Evolutionary conservation across 2,329 filamentous ascomycete species (phyloP).

Genomic region (Ascosphaera apis): DNA sequence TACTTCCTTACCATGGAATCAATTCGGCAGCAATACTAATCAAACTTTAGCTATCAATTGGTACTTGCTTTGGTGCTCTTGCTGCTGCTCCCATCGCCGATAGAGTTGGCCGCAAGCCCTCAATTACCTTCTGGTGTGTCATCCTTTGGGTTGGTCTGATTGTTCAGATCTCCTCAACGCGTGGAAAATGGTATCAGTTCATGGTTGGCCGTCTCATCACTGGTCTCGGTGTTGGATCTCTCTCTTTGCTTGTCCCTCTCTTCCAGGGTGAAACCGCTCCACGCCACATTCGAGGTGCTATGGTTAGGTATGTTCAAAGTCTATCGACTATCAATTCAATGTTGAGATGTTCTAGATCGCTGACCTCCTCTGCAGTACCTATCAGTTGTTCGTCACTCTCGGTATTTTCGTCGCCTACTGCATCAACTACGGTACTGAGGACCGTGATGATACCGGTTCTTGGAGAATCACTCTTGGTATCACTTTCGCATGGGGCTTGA

Average conservation of each 20-base stretch:
- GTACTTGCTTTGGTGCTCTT: slow-evolving; percentile 18
- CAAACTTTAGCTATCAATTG: slow-evolving; percentile 17
- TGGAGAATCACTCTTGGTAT: slow-evolving; percentile 32
- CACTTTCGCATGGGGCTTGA: slow-evolving; percentile 32
- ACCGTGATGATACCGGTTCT: slow-evolving; percentile 19
- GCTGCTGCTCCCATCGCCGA: slow-evolving; percentile 23
- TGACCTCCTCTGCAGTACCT: slow-evolving; percentile 13
- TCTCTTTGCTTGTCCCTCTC: slow-evolving; percentile 24
- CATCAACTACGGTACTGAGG: slow-evolving; percentile 25
- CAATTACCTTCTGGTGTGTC: slow-evolving; percentile 22
- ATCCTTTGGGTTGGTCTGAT: slow-evolving; percentile 24
- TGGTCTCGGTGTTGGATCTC: slow-evolving; percentile 24
- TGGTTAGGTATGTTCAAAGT: slow-evolving; percentile 15
- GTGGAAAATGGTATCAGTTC: slow-evolving; percentile 20
- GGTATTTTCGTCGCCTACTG: slow-evolving; percentile 26
- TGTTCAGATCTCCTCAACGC: slow-evolving; percentile 20
- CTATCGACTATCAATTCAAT: neutral
- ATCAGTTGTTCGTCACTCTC: slow-evolving; percentile 27
- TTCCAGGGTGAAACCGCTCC: slow-evolving; percentile 26
- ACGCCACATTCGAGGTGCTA: slow-evolving; percentile 24
- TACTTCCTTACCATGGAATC: neutral
- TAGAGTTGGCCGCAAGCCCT: slow-evolving; percentile 21
- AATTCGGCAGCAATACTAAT: neutral
- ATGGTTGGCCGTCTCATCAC: slow-evolving; percentile 24
- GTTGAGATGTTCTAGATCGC: neutral